phyloP scores from a whole-genome alignment of 2,329 filamentous ascomycete genomes.

The Colletotrichum sp. region DNA sequence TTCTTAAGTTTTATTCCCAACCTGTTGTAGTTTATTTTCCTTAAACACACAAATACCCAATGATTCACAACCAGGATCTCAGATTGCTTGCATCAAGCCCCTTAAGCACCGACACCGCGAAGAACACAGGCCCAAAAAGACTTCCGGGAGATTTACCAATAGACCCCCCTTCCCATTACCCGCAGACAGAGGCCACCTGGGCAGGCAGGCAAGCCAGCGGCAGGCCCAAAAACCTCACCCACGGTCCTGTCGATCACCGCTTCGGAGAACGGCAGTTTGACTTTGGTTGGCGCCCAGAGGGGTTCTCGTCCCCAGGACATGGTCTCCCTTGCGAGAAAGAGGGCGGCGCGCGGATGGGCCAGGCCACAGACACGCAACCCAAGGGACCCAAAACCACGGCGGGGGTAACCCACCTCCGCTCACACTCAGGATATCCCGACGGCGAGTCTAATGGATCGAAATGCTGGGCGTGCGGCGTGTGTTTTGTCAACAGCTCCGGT shows the following conservation, averaged over 20 bases:
- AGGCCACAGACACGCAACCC: background rate
- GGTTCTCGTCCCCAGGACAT: background rate
- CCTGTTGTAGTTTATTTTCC: background rate
- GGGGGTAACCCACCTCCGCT: background rate
- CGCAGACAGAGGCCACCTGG: background rate
- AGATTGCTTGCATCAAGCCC: background rate
- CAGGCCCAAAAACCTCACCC: background rate
- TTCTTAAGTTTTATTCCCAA: background rate
- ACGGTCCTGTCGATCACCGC: background rate
- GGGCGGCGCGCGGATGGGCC: background rate
- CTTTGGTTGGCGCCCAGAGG: background rate
- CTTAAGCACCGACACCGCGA: background rate
- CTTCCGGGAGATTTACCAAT: background rate
- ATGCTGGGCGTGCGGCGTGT: background rate
- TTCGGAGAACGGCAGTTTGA: background rate
- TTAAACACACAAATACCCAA: background rate
- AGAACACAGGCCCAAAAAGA: background rate
- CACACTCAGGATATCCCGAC: background rate
- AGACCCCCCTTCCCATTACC: background rate
- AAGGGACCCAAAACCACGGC: background rate
- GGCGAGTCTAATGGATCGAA: background rate
- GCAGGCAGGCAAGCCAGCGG: background rate
- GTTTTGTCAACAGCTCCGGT: background rate
- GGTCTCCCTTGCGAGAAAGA: background rate
- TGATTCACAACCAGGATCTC: background rate